These are phyloP conservation scores for Rhypophila decipiens DNA, from an alignment of 495 filamentous ascomycete genomes.

Conservation along the genomic window DNA sequence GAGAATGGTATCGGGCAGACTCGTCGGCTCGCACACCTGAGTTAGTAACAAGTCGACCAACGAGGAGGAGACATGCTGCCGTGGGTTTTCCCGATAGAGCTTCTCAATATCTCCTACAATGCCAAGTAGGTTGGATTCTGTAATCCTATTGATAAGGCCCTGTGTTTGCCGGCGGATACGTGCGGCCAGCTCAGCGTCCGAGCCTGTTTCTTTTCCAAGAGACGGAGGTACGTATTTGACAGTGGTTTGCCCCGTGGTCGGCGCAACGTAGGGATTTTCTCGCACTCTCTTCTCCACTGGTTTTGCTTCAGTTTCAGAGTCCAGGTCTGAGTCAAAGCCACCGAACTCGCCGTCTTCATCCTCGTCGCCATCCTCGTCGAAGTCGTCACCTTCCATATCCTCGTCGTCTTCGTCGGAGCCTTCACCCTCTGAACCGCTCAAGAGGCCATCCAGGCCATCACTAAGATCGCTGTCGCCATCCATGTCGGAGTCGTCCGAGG, in stretches of 20 bases:
- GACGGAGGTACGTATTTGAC: conserved; percentile 85
- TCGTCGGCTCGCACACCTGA: conserved; percentile 68
- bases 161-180: conserved; percentile 74
- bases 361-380: background rate
- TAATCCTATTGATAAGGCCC: conserved; percentile 85
- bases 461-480: conserved; percentile 27
- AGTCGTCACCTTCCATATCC: conserved; percentile 1
- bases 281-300: conserved; percentile 22
- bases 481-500: conserved; percentile 28
- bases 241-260: conserved; percentile 25
- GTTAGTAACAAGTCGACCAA: conserved; percentile 67
- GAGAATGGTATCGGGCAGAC: conserved; percentile 77
- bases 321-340: conserved; percentile 22
- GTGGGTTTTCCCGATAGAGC: conserved; percentile 71
- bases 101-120: conserved; percentile 76
- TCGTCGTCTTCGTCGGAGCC: conserved; percentile 10
- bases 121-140: conserved; percentile 77
- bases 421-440: conserved; percentile 9
- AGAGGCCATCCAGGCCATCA: conserved; percentile 7
- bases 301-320: conserved; percentile 8
- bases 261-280: conserved; percentile 50
- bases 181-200: conserved; percentile 59
- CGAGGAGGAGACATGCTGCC: conserved; percentile 76
- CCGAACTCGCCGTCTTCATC: conserved; percentile 24
- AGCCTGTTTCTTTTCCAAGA: conserved; percentile 54